Evolutionary conservation across 2,329 filamentous ascomycete species (phyloP), one percentile per base, ranked within the genome.

Genomic region (Hymenoscyphus albidus): DNA sequence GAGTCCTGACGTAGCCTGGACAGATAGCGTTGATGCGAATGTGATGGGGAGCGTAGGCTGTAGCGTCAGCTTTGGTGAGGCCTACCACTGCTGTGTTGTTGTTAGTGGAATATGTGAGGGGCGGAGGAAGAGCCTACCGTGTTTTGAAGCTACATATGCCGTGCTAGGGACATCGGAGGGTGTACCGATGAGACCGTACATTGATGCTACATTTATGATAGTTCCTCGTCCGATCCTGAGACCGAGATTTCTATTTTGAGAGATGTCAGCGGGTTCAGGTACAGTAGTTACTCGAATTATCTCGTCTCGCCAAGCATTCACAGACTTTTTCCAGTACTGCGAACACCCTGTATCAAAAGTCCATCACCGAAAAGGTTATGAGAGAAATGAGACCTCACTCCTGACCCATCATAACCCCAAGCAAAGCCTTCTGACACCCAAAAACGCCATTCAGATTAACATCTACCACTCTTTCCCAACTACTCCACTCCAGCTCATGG

Each of bases 1-100:
- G 78, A 2, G 80, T 82, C 56, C 74, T 71, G 40, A 82, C 76
- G 67, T 80, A 83, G 62, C 80, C 82, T 0, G 84, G 85, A 63
- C 85, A 86, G n/a, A 87, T 81, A 2, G 83, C 83, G 70, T 88
- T 88, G 73, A 88, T 83, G 59, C 84, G 80, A 64, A 87, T 85
- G 3, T 79, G 80, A 59, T 77, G 70, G 3, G 77, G 70, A 0
- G 80, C 81, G 74, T 86, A 87, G 0, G 78, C 77, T 59, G 80
- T 79, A 1, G 81, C 84, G 67, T 87, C 84, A 16, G 32, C 35
- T 65, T 62, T 63, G 1, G 68, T 65, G 14, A 69, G 60, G 3
- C 64, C 67, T 35, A 69, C 16, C 6, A 57, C 44, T 12, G 18
- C 18, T 61, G 48, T 14, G 13, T 13, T n/a, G 32, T 56, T 62